Evolutionary conservation across 164 flowering plant species (phyloP).

Genomic region (Macadamia tetraphylla): DNA sequence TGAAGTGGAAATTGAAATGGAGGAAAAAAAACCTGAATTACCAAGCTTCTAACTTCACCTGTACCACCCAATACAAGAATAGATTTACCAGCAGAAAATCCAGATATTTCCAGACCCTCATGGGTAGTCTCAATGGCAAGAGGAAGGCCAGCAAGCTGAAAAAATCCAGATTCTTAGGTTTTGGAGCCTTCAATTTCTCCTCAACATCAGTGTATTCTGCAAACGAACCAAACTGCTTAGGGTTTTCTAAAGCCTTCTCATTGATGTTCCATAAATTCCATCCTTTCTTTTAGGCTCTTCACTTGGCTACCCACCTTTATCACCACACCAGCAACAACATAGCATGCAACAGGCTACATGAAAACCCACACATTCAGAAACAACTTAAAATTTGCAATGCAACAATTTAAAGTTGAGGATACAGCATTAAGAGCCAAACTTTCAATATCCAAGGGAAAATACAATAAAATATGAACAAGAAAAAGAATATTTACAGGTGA

Average conservation of each 20-base stretch:
- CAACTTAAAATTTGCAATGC: background rate
- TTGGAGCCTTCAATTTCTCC: conserved; percentile 77
- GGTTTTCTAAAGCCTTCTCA: conserved; percentile 57
- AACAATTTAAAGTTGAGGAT: background rate
- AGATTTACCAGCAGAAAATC: too few relatives aligned
- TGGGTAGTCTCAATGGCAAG: too few relatives aligned
- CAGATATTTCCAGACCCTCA: too few relatives aligned
- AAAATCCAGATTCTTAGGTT: conserved; percentile 41
- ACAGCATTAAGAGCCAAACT: too few relatives aligned
- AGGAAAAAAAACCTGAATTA: conserved; percentile 53
- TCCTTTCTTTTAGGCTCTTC: too few relatives aligned
- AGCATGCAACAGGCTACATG: conserved; percentile 82
- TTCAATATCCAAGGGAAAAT: background rate
- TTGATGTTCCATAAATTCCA: too few relatives aligned
- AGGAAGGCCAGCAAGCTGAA: too few relatives aligned
- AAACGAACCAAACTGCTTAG: conserved; percentile 78
- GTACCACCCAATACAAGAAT: conserved; percentile 13
- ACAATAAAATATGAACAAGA: background rate
- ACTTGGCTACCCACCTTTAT: too few relatives aligned
- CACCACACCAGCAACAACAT: conserved; percentile 28
- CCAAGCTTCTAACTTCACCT: too few relatives aligned
- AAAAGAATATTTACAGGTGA: too few relatives aligned
- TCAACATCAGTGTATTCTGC: conserved; percentile 95
- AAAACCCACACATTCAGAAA: conserved; percentile 10
- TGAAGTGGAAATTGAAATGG: too few relatives aligned